Evolutionary conservation across 805 yeast genomes (phyloP).

Genomic region (Brettanomyces naardenensis): DNA sequence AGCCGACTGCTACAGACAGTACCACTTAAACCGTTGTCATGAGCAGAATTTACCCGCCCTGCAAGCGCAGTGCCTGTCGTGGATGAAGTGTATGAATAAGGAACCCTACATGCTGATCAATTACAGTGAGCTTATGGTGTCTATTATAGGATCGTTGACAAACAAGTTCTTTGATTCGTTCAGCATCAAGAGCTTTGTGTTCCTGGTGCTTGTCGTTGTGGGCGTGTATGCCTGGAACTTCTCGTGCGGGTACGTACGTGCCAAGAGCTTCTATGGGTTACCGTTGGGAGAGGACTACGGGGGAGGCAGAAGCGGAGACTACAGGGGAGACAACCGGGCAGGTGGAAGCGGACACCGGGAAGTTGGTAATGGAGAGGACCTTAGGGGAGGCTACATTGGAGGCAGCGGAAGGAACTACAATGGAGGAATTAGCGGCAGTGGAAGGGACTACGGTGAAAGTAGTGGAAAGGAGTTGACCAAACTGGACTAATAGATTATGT

Average conservation of each 20-base stretch:
- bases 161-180: conserved; percentile 64
- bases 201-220: conserved; percentile 17
- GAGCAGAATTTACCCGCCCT: conserved; percentile 52
- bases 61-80: conserved; percentile 45
- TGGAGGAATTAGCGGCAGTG: too few relatives aligned
- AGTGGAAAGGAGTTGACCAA: too few relatives aligned
- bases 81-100: conserved; percentile 62
- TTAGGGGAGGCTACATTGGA: too few relatives aligned
- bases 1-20: conserved; percentile 44
- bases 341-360: too few relatives aligned
- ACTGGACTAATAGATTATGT: too few relatives aligned
- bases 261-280: conserved; percentile 4
- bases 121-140: conserved; percentile 52
- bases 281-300: background rate
- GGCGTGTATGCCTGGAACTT: conserved; percentile 54
- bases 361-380: too few relatives aligned
- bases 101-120: conserved; percentile 41
- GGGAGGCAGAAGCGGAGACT: too few relatives aligned
- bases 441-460: too few relatives aligned
- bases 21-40: conserved; percentile 47
- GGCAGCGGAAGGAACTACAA: too few relatives aligned
- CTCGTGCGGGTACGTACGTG: conserved; percentile 59
- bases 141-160: conserved; percentile 51
- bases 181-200: conserved; percentile 37
- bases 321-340: too few relatives aligned